Percentiles rank a stretch among this genome's conserved stretches.
Evolutionary conservation across 176 grass and related monocot species (phyloP).

Genomic region (Alopecurus myosuroides): DNA sequence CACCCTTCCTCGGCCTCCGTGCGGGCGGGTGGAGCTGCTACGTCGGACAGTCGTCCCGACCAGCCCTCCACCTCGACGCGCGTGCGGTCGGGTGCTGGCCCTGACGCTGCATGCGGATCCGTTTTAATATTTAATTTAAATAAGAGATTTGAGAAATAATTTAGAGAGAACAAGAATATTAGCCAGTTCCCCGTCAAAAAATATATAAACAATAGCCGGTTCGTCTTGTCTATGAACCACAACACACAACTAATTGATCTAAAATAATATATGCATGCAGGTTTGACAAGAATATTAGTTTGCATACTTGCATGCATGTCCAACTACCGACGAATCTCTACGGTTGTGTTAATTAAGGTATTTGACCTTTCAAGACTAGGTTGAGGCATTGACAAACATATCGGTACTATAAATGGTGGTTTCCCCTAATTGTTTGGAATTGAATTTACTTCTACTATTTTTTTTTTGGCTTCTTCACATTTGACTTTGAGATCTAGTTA

Average conservation of each 20-base stretch:
- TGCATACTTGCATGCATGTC: not conserved
- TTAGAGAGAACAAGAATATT: not conserved
- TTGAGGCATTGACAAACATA: too few relatives aligned
- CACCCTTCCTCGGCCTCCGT: too few relatives aligned
- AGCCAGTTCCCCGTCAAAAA: too few relatives aligned
- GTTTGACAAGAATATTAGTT: not conserved
- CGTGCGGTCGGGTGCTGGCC: too few relatives aligned
- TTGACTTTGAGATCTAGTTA: not conserved
- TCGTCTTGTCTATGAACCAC: not conserved
- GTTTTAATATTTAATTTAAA: not conserved
- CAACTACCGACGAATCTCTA: not conserved
- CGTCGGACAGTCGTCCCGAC: too few relatives aligned
- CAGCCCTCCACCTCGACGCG: too few relatives aligned
- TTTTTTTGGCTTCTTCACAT: not conserved
- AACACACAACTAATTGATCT: not conserved
- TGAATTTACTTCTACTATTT: not conserved
- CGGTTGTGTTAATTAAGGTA: not conserved
- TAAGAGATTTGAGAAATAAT: slow-evolving; percentile 15
- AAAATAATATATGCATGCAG: too few relatives aligned
- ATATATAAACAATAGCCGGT: too few relatives aligned
- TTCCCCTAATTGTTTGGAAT: not conserved
- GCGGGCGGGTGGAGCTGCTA: too few relatives aligned
- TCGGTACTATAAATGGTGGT: not conserved
- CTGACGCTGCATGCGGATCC: not conserved
- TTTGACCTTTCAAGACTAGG: not conserved